These are phyloP conservation scores for Sporopachydermia cereana DNA, from an alignment of 1,139 yeast species.

Conservation along the genomic window DNA sequence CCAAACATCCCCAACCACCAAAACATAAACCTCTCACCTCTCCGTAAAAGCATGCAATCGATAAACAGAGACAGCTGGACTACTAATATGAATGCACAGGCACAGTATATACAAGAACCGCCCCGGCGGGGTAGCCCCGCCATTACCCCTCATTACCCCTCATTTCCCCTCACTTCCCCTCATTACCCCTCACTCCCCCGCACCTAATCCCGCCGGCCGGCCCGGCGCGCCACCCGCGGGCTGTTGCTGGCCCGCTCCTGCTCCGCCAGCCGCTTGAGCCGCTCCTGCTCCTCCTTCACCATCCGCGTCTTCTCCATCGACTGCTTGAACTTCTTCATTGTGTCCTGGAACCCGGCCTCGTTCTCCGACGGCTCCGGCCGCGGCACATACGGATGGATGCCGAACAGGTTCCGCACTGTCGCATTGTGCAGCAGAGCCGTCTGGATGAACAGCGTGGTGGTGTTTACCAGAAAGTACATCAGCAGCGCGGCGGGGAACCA, in stretches of 20 bases:
- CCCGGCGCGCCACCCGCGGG: not conserved
- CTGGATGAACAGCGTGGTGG: not conserved
- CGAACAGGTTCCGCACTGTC: not conserved
- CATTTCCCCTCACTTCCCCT: not conserved
- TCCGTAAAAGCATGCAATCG: too few species aligned
- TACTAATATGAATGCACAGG: too few species aligned
- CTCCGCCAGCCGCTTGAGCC: not conserved
- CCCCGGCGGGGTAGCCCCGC: too few species aligned
- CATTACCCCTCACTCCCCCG: too few species aligned
- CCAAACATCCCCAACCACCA: too few species aligned
- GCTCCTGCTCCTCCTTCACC: slow-evolving; percentile 3
- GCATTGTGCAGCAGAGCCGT: not conserved
- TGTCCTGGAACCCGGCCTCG: not conserved
- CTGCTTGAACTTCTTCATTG: slow-evolving; percentile 5
- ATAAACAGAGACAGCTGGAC: too few species aligned
- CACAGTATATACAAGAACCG: slow-evolving; percentile 3
- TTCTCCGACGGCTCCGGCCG: not conserved
- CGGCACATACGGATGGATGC: slow-evolving; percentile 1
- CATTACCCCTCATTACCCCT: too few species aligned
- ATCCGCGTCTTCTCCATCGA: not conserved
- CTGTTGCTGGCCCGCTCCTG: not conserved
- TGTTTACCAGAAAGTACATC: not conserved
- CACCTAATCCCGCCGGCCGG: too few species aligned
- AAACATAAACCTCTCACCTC: too few species aligned
- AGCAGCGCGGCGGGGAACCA: slow-evolving; percentile 1